Evolutionary conservation across 192 early-diverging fungal species (phyloP).

Genomic region (Backusella circina): DNA sequence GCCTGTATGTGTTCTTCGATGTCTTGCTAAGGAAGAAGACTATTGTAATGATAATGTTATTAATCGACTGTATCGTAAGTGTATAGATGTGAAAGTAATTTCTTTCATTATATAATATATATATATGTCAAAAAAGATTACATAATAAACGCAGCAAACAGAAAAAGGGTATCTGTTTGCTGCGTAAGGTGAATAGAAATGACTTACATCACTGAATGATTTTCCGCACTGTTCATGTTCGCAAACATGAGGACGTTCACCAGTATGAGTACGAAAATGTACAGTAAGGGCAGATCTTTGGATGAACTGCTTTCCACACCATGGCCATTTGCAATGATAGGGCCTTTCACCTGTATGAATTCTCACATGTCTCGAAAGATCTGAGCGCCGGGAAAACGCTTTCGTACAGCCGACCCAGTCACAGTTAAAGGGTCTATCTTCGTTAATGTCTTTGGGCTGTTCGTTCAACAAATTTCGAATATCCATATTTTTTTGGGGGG

Average conservation of each 20-base stretch:
- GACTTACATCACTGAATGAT: constrained; percentile 60
- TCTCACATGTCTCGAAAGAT: constrained; percentile 66
- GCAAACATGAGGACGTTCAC: constrained; percentile 64
- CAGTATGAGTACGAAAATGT: constrained; percentile 69
- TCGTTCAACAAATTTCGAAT: constrained; percentile 17
- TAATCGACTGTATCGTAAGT: background rate
- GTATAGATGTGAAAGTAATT: background rate
- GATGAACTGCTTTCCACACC: constrained; percentile 74
- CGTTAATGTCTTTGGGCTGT: background rate
- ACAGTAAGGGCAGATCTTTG: constrained; percentile 77
- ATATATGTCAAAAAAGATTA: background rate
- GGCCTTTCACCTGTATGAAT: constrained; percentile 75
- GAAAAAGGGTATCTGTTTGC: background rate
- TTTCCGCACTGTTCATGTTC: constrained; percentile 63
- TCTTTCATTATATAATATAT: background rate
- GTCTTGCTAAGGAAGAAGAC: constrained; percentile 69
- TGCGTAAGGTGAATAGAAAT: too few species aligned
- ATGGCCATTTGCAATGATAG: constrained; percentile 57
- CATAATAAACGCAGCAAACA: background rate
- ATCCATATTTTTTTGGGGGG: constrained; percentile 7
- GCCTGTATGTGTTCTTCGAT: constrained; percentile 66
- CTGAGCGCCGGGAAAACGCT: constrained; percentile 65
- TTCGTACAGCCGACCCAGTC: constrained; percentile 60
- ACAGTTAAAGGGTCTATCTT: constrained; percentile 47
- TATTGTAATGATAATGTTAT: background rate